Evolutionary conservation across 2,329 filamentous ascomycete species (phyloP).

Genomic region (Orbilia ellipsospora): DNA sequence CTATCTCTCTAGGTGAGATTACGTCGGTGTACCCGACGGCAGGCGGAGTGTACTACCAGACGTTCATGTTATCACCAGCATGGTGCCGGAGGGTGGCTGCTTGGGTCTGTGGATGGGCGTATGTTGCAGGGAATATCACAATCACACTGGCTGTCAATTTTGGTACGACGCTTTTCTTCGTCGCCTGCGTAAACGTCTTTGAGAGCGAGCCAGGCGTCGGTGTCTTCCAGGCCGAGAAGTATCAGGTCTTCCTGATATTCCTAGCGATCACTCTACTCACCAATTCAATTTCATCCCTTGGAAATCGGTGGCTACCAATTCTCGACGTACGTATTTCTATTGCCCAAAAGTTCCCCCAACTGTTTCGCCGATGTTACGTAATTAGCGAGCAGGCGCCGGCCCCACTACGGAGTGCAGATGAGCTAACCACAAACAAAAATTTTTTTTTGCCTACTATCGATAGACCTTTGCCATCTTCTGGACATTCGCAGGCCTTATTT

Average conservation of each 20-base stretch:
- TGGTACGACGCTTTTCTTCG: conserved; percentile 70
- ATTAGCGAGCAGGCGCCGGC: conserved; percentile 32
- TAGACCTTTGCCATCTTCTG: conserved; percentile 78
- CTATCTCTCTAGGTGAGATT: conserved; percentile 77
- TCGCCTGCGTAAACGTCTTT: conserved; percentile 70
- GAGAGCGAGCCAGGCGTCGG: conserved; percentile 65
- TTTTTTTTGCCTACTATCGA: conserved; percentile 20
- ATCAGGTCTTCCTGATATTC: conserved; percentile 67
- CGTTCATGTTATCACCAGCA: conserved; percentile 76
- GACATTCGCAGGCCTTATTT: conserved; percentile 77
- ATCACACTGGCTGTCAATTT: conserved; percentile 87
- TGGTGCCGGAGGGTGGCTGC: conserved; percentile 72
- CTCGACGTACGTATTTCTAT: conserved; percentile 71
- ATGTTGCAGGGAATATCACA: conserved; percentile 81
- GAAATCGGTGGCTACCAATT: conserved; percentile 68
- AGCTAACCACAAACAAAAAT: conserved; percentile 31
- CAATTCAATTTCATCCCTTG: conserved; percentile 67
- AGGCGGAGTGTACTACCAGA: conserved; percentile 82
- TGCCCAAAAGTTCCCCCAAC: conserved; percentile 55
- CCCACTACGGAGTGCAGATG: conserved; percentile 34
- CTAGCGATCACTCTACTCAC: conserved; percentile 66
- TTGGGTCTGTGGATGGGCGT: conserved; percentile 80
- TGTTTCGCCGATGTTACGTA: conserved; percentile 48
- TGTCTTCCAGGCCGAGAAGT: conserved; percentile 64
- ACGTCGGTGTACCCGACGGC: conserved; percentile 81